Percentiles rank a stretch among this genome's conserved stretches.
These are phyloP conservation scores for Dryadomyces quercivorus DNA, from an alignment of 2,329 filamentous ascomycete species.

Conservation along the genomic window DNA sequence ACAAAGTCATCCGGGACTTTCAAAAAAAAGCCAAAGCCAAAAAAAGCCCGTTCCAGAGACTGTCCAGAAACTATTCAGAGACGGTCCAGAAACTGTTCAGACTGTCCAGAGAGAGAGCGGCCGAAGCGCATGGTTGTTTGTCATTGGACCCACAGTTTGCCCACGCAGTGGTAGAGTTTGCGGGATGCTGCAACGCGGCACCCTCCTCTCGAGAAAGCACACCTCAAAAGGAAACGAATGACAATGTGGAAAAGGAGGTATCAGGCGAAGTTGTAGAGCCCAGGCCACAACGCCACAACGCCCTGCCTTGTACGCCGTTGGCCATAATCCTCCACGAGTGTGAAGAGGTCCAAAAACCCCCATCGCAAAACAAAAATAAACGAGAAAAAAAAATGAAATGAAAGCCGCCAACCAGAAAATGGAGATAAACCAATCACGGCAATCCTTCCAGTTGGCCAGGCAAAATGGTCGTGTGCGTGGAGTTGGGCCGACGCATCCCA, in stretches of 20 bases:
- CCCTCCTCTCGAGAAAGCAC: background rate
- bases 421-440: background rate
- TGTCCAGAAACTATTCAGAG: too few species aligned
- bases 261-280: conserved; percentile 3
- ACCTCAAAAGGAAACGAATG: background rate
- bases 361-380: background rate
- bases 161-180: too few species aligned
- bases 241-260: conserved; percentile 1
- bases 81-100: background rate
- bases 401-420: background rate
- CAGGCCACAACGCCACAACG: conserved; percentile 10
- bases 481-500: background rate
- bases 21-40: background rate
- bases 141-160: too few species aligned
- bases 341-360: background rate
- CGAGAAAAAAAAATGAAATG: background rate
- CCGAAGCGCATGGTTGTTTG: too few species aligned
- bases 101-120: background rate
- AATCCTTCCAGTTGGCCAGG: too few species aligned
- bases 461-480: background rate
- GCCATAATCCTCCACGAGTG: background rate
- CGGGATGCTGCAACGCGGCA: too few species aligned
- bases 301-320: conserved; percentile 7
- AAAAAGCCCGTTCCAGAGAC: background rate
- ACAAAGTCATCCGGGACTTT: background rate